Evolutionary conservation across 176 grass and related monocot species (phyloP).

Genomic region (Musa acuminata): DNA sequence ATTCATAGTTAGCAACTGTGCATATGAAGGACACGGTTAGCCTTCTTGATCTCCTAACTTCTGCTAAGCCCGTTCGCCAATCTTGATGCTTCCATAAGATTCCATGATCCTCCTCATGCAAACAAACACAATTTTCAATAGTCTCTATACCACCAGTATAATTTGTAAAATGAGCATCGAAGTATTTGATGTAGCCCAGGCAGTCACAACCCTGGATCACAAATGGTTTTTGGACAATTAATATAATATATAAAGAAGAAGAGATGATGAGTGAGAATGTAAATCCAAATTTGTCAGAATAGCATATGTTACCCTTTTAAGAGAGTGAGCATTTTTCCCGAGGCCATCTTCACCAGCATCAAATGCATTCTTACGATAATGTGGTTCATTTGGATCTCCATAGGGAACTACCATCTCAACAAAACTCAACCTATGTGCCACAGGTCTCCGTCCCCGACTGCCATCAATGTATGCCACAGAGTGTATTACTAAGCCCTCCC

Average conservation of each 20-base stretch:
- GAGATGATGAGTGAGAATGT: neutral
- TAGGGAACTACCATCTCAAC: slow-evolving; percentile 99
- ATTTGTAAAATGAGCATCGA: slow-evolving; percentile 99
- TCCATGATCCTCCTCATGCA: slow-evolving; percentile 99
- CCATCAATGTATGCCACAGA: slow-evolving; percentile 97
- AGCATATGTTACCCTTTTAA: slow-evolving; percentile 57
- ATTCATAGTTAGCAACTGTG: slow-evolving; percentile 98
- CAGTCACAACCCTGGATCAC: slow-evolving; percentile 87
- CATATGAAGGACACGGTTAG: slow-evolving; percentile 97
- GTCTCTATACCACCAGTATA: slow-evolving; percentile 94
- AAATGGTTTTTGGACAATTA: neutral
- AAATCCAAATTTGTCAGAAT: neutral
- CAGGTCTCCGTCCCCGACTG: slow-evolving; percentile 79
- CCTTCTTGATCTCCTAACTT: slow-evolving; percentile 96
- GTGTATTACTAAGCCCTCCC: slow-evolving; percentile 93
- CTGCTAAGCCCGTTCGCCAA: slow-evolving; percentile 96
- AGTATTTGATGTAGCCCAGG: slow-evolving; percentile 97
- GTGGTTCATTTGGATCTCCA: slow-evolving; percentile 97
- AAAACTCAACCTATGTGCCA: slow-evolving; percentile 94
- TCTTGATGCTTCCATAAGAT: slow-evolving; percentile 99
- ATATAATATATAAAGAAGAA: neutral
- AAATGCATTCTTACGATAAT: slow-evolving; percentile 99
- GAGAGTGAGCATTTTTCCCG: slow-evolving; percentile 98
- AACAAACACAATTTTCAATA: slow-evolving; percentile 96
- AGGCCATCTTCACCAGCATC: slow-evolving; percentile 99